phyloP scores from a whole-genome alignment of 2,329 filamentous ascomycete species.

The Metarhizium brunneum region DNA sequence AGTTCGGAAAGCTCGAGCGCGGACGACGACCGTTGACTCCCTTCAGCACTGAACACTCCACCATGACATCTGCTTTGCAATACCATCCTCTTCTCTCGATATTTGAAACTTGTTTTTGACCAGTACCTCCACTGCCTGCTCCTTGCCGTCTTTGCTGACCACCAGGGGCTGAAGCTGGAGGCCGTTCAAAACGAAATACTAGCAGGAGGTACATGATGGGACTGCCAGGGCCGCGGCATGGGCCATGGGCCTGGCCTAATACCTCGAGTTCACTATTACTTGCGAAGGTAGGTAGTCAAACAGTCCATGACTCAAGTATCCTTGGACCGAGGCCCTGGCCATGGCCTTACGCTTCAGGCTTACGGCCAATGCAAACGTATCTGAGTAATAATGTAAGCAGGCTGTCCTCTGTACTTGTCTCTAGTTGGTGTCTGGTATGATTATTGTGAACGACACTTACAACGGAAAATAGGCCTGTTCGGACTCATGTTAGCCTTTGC shows the following conservation, averaged over 20 bases:
- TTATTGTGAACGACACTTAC: slow-evolving; percentile 28
- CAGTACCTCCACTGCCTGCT: neutral
- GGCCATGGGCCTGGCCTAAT: neutral
- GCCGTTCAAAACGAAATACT: neutral
- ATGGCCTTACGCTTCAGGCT: slow-evolving; percentile 27
- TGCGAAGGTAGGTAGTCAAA: neutral
- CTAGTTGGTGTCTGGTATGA: neutral
- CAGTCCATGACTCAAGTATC: neutral
- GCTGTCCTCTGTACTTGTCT: neutral
- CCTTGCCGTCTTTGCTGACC: neutral
- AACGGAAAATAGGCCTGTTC: slow-evolving; percentile 52
- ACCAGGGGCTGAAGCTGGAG: neutral
- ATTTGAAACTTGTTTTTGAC: neutral
- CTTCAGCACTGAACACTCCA: neutral
- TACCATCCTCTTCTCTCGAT: neutral
- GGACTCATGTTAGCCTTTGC: neutral
- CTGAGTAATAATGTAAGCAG: slow-evolving; percentile 21
- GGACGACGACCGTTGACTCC: neutral
- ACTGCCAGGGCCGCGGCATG: neutral
- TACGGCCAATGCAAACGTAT: slow-evolving; percentile 55
- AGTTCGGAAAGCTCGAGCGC: neutral
- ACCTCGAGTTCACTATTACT: neutral
- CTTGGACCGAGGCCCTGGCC: neutral
- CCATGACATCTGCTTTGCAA: neutral
- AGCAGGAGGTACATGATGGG: neutral